Percentiles rank a stretch among this genome's conserved stretches.
Conservation (phyloP, 495 filamentous ascomycete species). For the Sporormia fimetaria region DNA sequence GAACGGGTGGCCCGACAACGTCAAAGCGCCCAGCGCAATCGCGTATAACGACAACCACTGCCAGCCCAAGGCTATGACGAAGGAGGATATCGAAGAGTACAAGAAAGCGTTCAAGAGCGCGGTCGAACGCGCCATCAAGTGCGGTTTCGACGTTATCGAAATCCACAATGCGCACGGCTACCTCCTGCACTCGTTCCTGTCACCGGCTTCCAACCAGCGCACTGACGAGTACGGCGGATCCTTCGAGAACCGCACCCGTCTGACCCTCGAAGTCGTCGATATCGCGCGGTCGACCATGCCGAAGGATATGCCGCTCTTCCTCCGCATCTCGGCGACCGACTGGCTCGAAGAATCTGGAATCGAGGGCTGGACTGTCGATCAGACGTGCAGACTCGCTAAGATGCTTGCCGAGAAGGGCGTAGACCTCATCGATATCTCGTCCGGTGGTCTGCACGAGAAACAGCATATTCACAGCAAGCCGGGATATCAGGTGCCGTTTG, state of each 20-base stretch:
- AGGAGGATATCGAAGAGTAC: conserved; percentile 51
- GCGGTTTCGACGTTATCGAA: conserved; percentile 56
- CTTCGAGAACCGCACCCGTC: conserved; percentile 46
- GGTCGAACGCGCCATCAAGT: conserved; percentile 48
- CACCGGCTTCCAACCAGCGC: conserved; percentile 33
- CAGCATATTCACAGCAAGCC: conserved; percentile 45
- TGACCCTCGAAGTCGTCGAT: conserved; percentile 44
- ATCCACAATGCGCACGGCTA: conserved; percentile 35
- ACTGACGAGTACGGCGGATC: conserved; percentile 35
- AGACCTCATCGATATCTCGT: conserved; percentile 66
- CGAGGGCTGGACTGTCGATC: conserved; percentile 53
- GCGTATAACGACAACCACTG: conserved; percentile 38
- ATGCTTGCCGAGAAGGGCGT: conserved; percentile 54
- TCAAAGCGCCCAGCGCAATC: conserved; percentile 46
- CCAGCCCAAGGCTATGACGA: conserved; percentile 46
- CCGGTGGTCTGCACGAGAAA: conserved; percentile 51
- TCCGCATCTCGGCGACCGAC: conserved; percentile 61
- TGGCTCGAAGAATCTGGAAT: conserved; percentile 51
- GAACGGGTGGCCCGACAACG: conserved; percentile 56
- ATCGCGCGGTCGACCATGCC: conserved; percentile 46
- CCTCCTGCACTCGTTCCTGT: conserved; percentile 31
- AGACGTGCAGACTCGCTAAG: conserved; percentile 51
- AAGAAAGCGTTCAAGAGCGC: conserved; percentile 50
- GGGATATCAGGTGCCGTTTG: conserved; percentile 54
- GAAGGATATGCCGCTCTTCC: conserved; percentile 48